Base-by-base conservation (phyloP, 139 green algal genomes). In the Chlorella sorokiniana region DNA sequence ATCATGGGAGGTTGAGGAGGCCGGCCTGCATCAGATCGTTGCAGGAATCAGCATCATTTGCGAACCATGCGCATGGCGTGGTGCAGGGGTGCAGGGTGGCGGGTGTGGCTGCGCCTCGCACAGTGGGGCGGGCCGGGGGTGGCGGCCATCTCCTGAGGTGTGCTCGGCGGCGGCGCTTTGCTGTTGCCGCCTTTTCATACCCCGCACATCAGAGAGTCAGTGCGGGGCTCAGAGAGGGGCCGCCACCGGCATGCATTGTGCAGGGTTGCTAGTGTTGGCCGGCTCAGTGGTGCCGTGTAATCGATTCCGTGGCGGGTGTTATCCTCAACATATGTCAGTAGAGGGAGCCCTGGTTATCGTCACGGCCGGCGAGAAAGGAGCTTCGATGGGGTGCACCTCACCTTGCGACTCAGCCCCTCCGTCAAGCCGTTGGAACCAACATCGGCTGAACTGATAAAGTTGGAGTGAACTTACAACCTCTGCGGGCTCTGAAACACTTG, bases 221-320 rank as follows among this genome's bases (percentile, higher is more conserved):
- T 41, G 33, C 54, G 73, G 75, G 78, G 68, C 68, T 86, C 81
- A 86, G 81, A 86, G 81, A 82, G 81, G 73, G 81, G 81, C 72
- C 48, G 48, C 48, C 56, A 22, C 6, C 29, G 29, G 56, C 56
- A n/a, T 65, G 56, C 18, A 51, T 3, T 31, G n/a, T 76, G 78
- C 54, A 83, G 40, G 71, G 29, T 42, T 45, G 63, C 25, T 2
- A 70, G n/a, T 68, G n/a, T 40, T 40, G 11, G 54, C 84, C 84
- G 71, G 74, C 84, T 88, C 84, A 41, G 84, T 72, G 54, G 38
- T 86, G 84, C 78, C 79, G 27, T 54, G 69, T 78, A 40, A 54
- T 88, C 84, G 84, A 88, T 88, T 88, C 84, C 84, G 79, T 79
- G 84, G 84, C 84, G 72, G 84, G 84, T 83, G 38, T 65, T 85